These are phyloP conservation scores for Rhododendron williamsianum DNA, from an alignment of 148 eudicot genomes.

Conservation along the genomic window DNA sequence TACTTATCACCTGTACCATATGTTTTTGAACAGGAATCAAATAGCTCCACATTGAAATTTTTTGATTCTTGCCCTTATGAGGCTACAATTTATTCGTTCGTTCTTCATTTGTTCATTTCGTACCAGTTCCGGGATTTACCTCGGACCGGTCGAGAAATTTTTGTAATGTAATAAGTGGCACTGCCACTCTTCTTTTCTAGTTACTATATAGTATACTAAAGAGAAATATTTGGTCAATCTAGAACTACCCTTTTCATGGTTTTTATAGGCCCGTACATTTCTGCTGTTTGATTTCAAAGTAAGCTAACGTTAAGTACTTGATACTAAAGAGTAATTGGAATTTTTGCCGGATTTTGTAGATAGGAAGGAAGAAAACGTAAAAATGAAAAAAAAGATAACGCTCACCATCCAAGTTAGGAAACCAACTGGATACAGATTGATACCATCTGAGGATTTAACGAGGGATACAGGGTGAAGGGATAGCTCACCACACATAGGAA, in stretches of 20 bases:
- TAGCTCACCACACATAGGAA: no score
- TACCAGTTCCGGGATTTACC: not conserved
- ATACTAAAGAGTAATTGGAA: no score
- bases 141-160: not conserved
- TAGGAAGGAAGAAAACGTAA: no score
- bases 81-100: constrained; percentile 9
- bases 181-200: not conserved
- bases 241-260: not conserved
- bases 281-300: not conserved
- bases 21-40: not conserved
- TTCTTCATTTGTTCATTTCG: not conserved
- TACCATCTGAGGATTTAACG: no score
- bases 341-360: no score
- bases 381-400: no score
- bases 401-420: no score
- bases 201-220: not conserved
- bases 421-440: no score
- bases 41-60: not conserved
- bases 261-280: not conserved
- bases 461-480: no score
- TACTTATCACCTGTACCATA: not conserved
- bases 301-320: no score
- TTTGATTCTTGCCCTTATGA: not conserved
- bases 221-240: not conserved
- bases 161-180: not conserved